Evolutionary conservation across 148 eudicot genomes (phyloP), one percentile per base, ranked within the genome.

Genomic region (Linanthus parryae): DNA sequence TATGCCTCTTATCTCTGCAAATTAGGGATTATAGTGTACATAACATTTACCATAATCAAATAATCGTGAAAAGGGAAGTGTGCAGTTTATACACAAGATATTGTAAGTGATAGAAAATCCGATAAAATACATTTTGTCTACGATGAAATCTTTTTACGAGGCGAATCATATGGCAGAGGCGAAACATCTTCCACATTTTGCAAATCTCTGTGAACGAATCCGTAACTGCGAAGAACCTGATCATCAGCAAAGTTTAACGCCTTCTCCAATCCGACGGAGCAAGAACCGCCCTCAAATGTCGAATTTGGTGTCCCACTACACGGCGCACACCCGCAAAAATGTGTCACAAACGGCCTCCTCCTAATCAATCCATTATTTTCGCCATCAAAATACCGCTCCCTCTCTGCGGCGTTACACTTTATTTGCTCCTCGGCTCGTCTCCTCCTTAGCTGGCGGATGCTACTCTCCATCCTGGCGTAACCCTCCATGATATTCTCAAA

Each of bases 241-340:
- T n/a, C n/a, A n/a, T n/a, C 94, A 2, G 85, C 96, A 52, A 81
- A 88, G 52, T 72, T 76, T 46, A 88, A 54, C 0, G 80, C 94
- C 46, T 36, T 72, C 36, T 63, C 61, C 81, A 88, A 76, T 17
- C 88, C 88, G 0, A 72, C 59, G 44, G 61, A 67, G 29, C 96
- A 88, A 4, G 66, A 52, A 0, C 74, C 67, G 1, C 62, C 75
- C 0, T 59, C 24, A 19, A 84, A 88, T 64, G 52, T 40, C 40
- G 74, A 68, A 23, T 84, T 81, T 23, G 78, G 83, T 0, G 52
- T 61, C 20, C 96, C 96, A 47, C 75, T 84, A 25, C 96, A 88
- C 2, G 85, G 96, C 56, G 84, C 81, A 57, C 96, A 88, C 22
- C 96, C 96, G 0, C 94, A 78, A 25, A 88, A 88, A 44, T 88